Evolutionary conservation across 2,329 filamentous ascomycete species (phyloP), one percentile per base, ranked within the genome.

Genomic region (Neofusicoccum kwambonambiense): DNA sequence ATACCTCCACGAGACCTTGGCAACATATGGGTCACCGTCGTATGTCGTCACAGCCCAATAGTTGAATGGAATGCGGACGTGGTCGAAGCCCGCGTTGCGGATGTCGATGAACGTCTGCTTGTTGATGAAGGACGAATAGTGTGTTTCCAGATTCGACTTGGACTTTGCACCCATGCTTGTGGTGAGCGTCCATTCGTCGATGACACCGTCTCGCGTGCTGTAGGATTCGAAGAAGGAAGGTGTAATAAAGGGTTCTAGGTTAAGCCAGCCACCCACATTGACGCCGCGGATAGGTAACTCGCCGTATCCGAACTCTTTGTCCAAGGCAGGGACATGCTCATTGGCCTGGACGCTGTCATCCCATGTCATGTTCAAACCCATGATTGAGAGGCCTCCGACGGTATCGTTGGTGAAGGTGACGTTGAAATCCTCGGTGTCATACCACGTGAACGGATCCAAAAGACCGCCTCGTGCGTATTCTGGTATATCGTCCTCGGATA

Each of bases 41-140:
- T 96, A 97, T 0, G 89, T 90, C 65, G 88, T 87, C 1, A 98
- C 89, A 0, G 93, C 92, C 95, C 95, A 99, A 82, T 99, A 99
- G 9, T 90, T 92, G 76, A 90, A 98, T 0, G 91, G 93, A 62
- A 99, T 97, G 63, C 95, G 90, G n/a, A 99, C 91, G 75, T 99
- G 95, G 74, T 99, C 95, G 51, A 99, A 86, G 0, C 95, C 95
- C 1, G 95, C 95, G 44, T 87, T 89, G 56, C 88, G 87, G 66
- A 99, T 97, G 45, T 94, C 90, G 64, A 84, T 83, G 76, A 98
- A 97, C 2, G 91, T 93, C 65, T 90, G 81, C 74, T 96, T 92
- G 0, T 87, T 93, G 49, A 98, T 88, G 73, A 97, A 99, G 0
- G 87, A 87, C 1, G 93, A 89, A 78, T 99, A 99, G 77, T 99